Base-by-base conservation (phyloP, 805 yeast species). In the Candida caryicola region DNA sequence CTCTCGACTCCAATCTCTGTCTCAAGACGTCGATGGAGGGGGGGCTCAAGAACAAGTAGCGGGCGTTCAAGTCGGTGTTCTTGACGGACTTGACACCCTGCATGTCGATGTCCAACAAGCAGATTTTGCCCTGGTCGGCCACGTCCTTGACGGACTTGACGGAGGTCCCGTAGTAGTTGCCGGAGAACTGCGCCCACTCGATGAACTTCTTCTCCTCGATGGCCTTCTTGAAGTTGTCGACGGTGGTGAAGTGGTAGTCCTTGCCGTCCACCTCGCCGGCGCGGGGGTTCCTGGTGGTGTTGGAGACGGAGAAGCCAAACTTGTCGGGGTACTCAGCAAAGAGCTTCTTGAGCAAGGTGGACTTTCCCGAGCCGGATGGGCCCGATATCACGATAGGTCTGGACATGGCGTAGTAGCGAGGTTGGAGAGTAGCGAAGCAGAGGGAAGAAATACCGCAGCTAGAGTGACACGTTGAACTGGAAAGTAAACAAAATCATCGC, bases 141-240 rank as follows among this genome's bases (percentile, higher is more conserved):
- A 85, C 90, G 46, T 81, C 82, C 51, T 85, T 76, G 32, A 93
- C 97, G 21, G 96, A 82, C 56, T 79, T 82, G 53, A 88, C 73
- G 33, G 96, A 74, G 34, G 99, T 93, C 42, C 99, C 99, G 66
- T 93, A 93, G 73, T 85, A 90, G 74, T 93, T 93, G 36, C 98
- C 98, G 9, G 96, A 87, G 57, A 93, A 93, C 66, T 89, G 93
- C 4, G 99, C 99, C 93, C 95, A 88, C 67, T 93, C 99, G 49
- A 93, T 81, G 69, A 93, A 93, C 46, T 82, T 84, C 31, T 77
- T 69, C 17, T 81, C 80, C 8, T 72, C 81, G 47, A 93, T 88
- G 64, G 87, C 73, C 50, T 71, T 58, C 65, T 88, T 76, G 77
- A 93, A 93, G 42, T 78, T 77, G 12, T 85, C 93, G 40, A 85